Conservation (phyloP, 225 moss, liverwort and hornwort genomes). For the Physcomitrium patens region DNA sequence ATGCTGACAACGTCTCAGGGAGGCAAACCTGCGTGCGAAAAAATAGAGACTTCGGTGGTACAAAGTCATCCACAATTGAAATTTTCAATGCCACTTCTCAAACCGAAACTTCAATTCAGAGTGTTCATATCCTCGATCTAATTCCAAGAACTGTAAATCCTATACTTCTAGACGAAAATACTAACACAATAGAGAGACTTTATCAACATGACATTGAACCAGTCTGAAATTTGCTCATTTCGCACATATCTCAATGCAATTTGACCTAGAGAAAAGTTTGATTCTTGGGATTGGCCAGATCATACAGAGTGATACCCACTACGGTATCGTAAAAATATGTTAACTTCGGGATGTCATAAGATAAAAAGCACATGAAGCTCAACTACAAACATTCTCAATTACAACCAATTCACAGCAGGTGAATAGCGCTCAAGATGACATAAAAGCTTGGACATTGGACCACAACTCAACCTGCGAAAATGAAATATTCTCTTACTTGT, state of each 20-base stretch:
- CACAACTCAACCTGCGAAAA: too few relatives aligned
- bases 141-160: background rate
- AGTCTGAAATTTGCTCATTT: background rate
- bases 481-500: too few relatives aligned
- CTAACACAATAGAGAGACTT: slow-evolving; percentile 31
- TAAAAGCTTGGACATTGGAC: too few relatives aligned
- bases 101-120: background rate
- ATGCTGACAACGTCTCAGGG: too few relatives aligned
- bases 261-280: slow-evolving; percentile 3
- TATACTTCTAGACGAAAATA: background rate
- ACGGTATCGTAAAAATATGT: too few relatives aligned
- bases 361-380: too few relatives aligned
- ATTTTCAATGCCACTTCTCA: background rate
- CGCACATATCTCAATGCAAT: slow-evolving; percentile 32
- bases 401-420: too few relatives aligned
- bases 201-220: slow-evolving; percentile 38
- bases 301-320: background rate
- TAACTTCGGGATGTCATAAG: too few relatives aligned
- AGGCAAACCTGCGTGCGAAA: background rate
- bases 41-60: slow-evolving; percentile 16
- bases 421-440: too few relatives aligned
- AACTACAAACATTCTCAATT: too few relatives aligned
- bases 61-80: slow-evolving; percentile 32
- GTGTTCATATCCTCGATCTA: background rate
- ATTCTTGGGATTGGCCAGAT: background rate